Base-by-base conservation (phyloP, 1,284 basidiomycete genomes). In the Trichosporon inkin region DNA sequence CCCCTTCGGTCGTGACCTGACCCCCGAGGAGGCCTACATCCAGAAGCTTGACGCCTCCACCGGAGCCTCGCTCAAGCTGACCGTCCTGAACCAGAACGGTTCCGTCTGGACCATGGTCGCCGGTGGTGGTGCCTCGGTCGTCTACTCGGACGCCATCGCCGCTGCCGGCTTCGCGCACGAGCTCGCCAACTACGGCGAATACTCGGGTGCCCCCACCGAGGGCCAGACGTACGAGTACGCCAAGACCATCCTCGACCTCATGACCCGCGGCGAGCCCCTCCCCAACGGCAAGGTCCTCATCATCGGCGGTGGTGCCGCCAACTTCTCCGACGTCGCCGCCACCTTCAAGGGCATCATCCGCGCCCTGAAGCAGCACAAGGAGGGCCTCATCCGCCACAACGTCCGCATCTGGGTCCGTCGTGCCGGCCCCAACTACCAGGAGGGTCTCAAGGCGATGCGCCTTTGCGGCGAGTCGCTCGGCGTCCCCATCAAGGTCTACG, bases 61-160 rank as follows among this genome's bases (percentile, higher is more conserved):
- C 47, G 95, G 95, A 82, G 94, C 96, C 67, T 97, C 93, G 24
- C 87, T 99, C 78, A 99, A 99, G 80, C 85, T 99, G 56, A 99
- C 95, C 59, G 95, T 99, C 57, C 84, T 99, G 71, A 98, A 99
- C 80, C 80, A 90, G 56, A 86, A 90, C 73, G 96, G 95, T 68
- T 89, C 94, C 66, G 88, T 99, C 70, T 99, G 95, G 95, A 99
- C 95, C 67, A 99, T 99, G 95, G 95, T 99, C 63, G 95, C 96
- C 61, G 96, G 95, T 80, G 84, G 79, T 71, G 71, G 76, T 71
- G 74, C 71, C 58, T 76, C 74, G 49, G 74, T 77, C 64, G 73
- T 75, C 65, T 79, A 77, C 78, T 92, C 90, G 16, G 94, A 97
- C 73, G 94, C 93, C 67, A 98, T 98, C 68, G 92, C 93, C 61